phyloP scores from a whole-genome alignment of 371 early-diverging fungal genomes.

The Mortierella sp. region DNA sequence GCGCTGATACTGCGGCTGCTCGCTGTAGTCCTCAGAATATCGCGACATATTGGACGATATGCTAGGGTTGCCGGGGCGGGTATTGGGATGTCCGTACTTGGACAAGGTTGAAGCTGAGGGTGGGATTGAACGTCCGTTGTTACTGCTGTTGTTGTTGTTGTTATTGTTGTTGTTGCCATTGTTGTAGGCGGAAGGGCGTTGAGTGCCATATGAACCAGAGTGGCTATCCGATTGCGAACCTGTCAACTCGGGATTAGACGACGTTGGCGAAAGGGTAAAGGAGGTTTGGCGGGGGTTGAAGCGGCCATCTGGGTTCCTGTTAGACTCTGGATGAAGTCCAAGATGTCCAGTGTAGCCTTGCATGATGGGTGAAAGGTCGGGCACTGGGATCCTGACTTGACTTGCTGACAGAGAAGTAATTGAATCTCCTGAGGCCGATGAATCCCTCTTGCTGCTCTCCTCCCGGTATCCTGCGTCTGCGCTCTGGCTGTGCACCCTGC shows the following conservation, averaged over 20 bases:
- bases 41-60: slow-evolving; percentile 39
- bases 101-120: not conserved
- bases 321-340: not conserved
- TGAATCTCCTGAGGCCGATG: not conserved
- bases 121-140: not conserved
- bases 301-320: slow-evolving; percentile 1
- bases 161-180: not conserved
- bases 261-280: slow-evolving; percentile 54
- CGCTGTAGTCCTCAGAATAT: slow-evolving; percentile 37
- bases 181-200: slow-evolving; percentile 20
- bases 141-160: not conserved
- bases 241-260: slow-evolving; percentile 55
- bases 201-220: slow-evolving; percentile 48
- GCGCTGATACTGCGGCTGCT: slow-evolving; percentile 25
- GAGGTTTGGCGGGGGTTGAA: slow-evolving; percentile 35
- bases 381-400: slow-evolving; percentile 25
- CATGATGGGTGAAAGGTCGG: slow-evolving; percentile 19
- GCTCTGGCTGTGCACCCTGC: not conserved
- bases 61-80: slow-evolving; percentile 25
- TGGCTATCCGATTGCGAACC: slow-evolving; percentile 56
- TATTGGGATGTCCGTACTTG: slow-evolving; percentile 21
- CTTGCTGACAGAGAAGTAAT: not conserved
- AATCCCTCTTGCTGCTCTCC: not conserved
- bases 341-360: slow-evolving; percentile 6
- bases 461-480: not conserved